Evolutionary conservation across 192 early-diverging fungal species (phyloP).

Genomic region (Linnemannia zychae): DNA sequence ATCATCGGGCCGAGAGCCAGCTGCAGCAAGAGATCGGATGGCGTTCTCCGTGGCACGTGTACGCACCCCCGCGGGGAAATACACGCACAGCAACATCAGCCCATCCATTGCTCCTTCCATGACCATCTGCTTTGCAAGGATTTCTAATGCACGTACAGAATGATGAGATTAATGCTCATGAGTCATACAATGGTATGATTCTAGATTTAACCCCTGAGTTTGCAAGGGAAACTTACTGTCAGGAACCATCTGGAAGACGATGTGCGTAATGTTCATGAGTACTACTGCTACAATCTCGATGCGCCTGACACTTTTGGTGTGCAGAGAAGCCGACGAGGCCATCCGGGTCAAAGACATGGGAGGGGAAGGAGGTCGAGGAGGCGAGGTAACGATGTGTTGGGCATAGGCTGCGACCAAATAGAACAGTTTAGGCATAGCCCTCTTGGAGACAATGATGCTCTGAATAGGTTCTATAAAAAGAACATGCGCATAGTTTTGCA

Average conservation of each 20-base stretch:
- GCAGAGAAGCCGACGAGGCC: slow-evolving; percentile 22
- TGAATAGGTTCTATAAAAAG: slow-evolving; percentile 59
- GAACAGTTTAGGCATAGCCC: slow-evolving; percentile 61
- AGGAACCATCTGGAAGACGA: slow-evolving; percentile 40
- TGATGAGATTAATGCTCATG: neutral
- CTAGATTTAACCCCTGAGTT: no score
- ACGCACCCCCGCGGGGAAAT: slow-evolving; percentile 44
- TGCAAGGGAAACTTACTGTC: slow-evolving; percentile 56
- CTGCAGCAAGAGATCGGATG: slow-evolving; percentile 4
- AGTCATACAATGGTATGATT: neutral
- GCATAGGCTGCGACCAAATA: slow-evolving; percentile 45
- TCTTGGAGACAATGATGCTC: slow-evolving; percentile 63
- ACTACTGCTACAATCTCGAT: slow-evolving; percentile 33
- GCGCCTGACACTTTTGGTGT: slow-evolving; percentile 26
- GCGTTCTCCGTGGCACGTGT: slow-evolving; percentile 42
- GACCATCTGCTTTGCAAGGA: slow-evolving; percentile 33
- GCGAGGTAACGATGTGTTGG: slow-evolving; percentile 9
- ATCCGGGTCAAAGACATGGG: slow-evolving; percentile 26
- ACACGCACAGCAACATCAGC: slow-evolving; percentile 49
- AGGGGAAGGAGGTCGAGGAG: slow-evolving; percentile 39
- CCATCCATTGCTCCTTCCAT: slow-evolving; percentile 40
- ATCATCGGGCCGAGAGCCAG: neutral
- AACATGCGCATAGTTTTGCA: neutral
- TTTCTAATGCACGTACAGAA: slow-evolving; percentile 14
- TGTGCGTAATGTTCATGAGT: slow-evolving; percentile 48